These are phyloP conservation scores for Oryza australiensis DNA, from an alignment of 176 grass and related monocot genomes.

Conservation along the genomic window DNA sequence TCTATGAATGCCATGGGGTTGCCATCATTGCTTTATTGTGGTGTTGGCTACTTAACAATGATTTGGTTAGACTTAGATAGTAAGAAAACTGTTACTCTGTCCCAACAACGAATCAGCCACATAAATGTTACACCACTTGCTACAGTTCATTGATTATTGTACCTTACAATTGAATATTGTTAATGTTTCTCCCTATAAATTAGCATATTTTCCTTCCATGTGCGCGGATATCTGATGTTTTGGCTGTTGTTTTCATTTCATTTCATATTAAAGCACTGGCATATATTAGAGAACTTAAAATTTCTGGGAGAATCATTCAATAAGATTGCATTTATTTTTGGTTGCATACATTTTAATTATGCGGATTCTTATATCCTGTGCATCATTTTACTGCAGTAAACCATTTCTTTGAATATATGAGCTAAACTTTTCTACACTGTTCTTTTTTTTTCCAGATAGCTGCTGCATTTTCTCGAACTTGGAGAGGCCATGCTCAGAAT, in stretches of 20 bases:
- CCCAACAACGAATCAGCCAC: background rate
- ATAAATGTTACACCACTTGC: background rate
- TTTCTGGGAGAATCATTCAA: background rate
- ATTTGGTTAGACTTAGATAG: background rate
- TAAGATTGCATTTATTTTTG: background rate
- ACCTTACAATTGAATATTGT: background rate
- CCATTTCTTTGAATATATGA: slow-evolving; percentile 18
- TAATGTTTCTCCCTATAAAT: background rate
- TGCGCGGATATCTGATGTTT: background rate
- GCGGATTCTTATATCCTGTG: background rate
- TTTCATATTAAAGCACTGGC: background rate
- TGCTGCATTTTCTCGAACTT: slow-evolving; percentile 87
- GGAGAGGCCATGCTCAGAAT: slow-evolving; percentile 99
- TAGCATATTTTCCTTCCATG: background rate
- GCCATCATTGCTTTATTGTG: slow-evolving; percentile 1
- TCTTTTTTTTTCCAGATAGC: slow-evolving; percentile 64
- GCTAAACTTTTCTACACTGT: background rate
- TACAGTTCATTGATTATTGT: background rate
- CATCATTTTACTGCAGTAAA: background rate
- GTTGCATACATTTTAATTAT: background rate
- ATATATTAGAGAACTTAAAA: background rate
- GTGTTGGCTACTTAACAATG: background rate
- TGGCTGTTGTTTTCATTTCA: background rate
- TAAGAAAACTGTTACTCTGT: background rate
- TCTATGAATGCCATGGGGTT: background rate